These are phyloP conservation scores for Rubroboletus satanas DNA, from an alignment of 768 basidiomycete genomes.

Conservation along the genomic window DNA sequence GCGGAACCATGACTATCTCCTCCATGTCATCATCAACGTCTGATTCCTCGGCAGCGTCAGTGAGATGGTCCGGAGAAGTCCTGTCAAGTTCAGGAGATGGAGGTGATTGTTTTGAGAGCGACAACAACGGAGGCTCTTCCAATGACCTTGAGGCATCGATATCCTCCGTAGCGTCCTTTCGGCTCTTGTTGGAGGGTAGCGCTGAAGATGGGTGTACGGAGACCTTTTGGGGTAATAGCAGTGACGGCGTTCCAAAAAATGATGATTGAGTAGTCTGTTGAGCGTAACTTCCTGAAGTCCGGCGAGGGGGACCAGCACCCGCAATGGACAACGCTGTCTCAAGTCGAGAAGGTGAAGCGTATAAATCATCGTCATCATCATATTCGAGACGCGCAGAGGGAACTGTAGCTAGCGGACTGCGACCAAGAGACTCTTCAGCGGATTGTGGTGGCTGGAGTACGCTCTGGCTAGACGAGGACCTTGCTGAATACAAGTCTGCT, in stretches of 20 bases:
- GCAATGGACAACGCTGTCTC: slow-evolving; percentile 67
- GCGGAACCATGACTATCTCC: slow-evolving; percentile 22
- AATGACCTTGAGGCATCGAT: not conserved
- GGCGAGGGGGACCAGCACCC: slow-evolving; percentile 44
- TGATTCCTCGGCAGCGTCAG: slow-evolving; percentile 5
- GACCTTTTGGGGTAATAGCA: slow-evolving; percentile 24
- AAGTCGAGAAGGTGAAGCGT: slow-evolving; percentile 51
- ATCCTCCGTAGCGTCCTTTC: not conserved
- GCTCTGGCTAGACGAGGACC: slow-evolving; percentile 5
- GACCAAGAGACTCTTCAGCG: not conserved
- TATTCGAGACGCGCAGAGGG: slow-evolving; percentile 4
- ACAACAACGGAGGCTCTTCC: slow-evolving; percentile 3
- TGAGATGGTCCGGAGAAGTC: not conserved
- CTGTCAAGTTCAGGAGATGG: not conserved
- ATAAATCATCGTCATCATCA: slow-evolving; percentile 45
- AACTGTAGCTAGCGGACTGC: not conserved
- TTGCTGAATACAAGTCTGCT: not conserved
- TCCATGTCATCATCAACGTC: slow-evolving; percentile 40
- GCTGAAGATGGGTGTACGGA: not conserved
- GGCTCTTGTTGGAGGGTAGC: not conserved
- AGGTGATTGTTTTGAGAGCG: slow-evolving; percentile 1
- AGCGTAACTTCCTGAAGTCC: slow-evolving; percentile 6
- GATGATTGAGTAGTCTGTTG: slow-evolving; percentile 19
- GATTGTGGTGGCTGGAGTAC: slow-evolving; percentile 5
- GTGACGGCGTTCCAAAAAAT: slow-evolving; percentile 37